Evolutionary conservation across 768 basidiomycete genomes (phyloP).

Genomic region (Scleroderma citrinum): DNA sequence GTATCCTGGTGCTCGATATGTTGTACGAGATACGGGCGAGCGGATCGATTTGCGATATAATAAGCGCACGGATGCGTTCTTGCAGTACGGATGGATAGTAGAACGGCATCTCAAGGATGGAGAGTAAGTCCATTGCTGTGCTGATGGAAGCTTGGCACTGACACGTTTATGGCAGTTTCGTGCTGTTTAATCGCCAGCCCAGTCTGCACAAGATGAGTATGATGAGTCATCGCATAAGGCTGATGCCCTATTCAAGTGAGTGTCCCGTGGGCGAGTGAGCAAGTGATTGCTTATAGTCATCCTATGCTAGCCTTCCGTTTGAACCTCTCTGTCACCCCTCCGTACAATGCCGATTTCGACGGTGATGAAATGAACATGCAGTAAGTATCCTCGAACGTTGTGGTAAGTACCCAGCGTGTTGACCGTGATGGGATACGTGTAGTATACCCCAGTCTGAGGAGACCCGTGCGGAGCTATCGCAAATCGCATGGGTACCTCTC

Average conservation of each 20-base stretch:
- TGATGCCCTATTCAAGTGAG: slow-evolving; percentile 98
- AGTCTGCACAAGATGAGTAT: slow-evolving; percentile 99
- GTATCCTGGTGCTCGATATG: slow-evolving; percentile 95
- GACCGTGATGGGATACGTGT: slow-evolving; percentile 9
- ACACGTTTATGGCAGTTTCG: slow-evolving; percentile 47
- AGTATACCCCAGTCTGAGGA: slow-evolving; percentile 98
- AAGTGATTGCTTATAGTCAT: too few relatives aligned
- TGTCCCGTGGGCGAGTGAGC: slow-evolving; percentile 18
- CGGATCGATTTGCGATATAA: slow-evolving; percentile 96
- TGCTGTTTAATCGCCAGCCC: slow-evolving; percentile 97
- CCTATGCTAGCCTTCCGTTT: slow-evolving; percentile 98
- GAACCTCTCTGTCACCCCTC: slow-evolving; percentile 96
- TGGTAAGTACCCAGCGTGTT: slow-evolving; percentile 1
- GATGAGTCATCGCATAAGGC: slow-evolving; percentile 97
- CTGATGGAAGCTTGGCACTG: background rate
- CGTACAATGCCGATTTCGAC: slow-evolving; percentile 99
- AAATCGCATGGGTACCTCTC: slow-evolving; percentile 97
- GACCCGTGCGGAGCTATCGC: slow-evolving; percentile 94
- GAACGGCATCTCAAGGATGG: slow-evolving; percentile 97
- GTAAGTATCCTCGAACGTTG: slow-evolving; percentile 45
- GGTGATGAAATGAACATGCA: slow-evolving; percentile 99
- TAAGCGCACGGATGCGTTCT: slow-evolving; percentile 88
- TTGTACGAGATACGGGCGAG: slow-evolving; percentile 95
- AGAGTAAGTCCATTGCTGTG: slow-evolving; percentile 62
- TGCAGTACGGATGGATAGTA: slow-evolving; percentile 98